Conservation (phyloP, 2,329 filamentous ascomycete species). For the Ceratocystis huliohia region DNA sequence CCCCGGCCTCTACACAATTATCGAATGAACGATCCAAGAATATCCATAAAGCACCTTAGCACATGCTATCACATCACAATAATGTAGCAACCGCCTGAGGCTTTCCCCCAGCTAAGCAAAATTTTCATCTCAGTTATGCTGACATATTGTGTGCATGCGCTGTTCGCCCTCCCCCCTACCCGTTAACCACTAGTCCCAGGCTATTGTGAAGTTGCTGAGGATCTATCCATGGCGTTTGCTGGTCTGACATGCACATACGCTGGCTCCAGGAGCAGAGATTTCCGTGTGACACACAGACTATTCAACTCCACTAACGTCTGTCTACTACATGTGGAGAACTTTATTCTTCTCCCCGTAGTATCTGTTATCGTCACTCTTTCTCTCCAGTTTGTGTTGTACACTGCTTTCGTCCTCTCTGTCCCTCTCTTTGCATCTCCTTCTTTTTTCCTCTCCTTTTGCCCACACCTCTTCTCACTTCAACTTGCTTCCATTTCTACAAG, state of each 20-base stretch:
- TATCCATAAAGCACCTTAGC: not conserved
- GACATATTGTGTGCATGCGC: not conserved
- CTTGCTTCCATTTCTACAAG: not conserved
- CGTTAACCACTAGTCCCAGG: no score
- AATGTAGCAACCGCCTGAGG: not conserved
- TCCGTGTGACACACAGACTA: conserved; percentile 4
- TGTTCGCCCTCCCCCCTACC: not conserved
- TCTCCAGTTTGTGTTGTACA: not conserved
- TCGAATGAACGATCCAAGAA: not conserved
- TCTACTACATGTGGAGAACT: not conserved
- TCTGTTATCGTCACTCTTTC: not conserved
- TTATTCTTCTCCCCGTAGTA: no score
- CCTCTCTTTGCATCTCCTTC: not conserved
- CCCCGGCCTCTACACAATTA: not conserved
- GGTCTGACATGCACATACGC: not conserved
- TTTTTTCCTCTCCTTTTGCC: not conserved
- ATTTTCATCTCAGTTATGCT: not conserved
- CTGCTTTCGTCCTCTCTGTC: not conserved
- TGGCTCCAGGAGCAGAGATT: not conserved
- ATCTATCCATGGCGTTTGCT: not conserved
- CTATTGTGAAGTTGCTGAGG: not conserved
- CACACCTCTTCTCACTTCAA: no score
- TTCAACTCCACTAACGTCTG: not conserved
- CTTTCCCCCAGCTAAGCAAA: not conserved
- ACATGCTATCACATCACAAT: not conserved